These are phyloP conservation scores for Coprinopsis cinerea DNA, from an alignment of 768 basidiomycete genomes.

Conservation along the genomic window DNA sequence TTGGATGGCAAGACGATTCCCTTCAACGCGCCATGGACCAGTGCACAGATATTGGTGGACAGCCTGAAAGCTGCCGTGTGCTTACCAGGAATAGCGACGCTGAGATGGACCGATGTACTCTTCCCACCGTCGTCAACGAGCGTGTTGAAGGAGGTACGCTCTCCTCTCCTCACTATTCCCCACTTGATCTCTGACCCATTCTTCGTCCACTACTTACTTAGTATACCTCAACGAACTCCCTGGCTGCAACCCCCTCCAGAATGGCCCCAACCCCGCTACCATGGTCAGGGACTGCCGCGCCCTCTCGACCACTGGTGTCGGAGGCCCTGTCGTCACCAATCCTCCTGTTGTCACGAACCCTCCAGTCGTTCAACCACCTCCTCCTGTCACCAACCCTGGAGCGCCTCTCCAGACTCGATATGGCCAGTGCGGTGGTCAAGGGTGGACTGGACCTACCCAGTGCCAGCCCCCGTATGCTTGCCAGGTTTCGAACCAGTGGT, in stretches of 20 bases:
- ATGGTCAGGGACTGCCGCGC: slow-evolving; percentile 6
- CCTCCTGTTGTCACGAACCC: neutral
- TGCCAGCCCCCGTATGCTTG: slow-evolving; percentile 41
- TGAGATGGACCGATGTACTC: slow-evolving; percentile 7
- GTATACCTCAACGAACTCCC: slow-evolving; percentile 4
- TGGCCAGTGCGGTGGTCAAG: slow-evolving; percentile 48
- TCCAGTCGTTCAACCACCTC: slow-evolving; percentile 10
- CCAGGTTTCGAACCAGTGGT: slow-evolving; percentile 11
- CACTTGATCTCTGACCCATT: too few relatives aligned
- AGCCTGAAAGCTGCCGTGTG: slow-evolving; percentile 4
- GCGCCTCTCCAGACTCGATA: slow-evolving; percentile 38
- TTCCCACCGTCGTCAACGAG: slow-evolving; percentile 5
- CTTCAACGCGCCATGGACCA: slow-evolving; percentile 8
- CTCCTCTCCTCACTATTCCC: neutral
- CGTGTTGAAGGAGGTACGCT: slow-evolving; percentile 3
- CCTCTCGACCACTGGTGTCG: neutral
- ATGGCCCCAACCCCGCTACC: neutral
- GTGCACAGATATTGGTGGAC: slow-evolving; percentile 6
- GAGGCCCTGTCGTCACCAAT: neutral
- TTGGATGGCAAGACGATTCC: slow-evolving; percentile 5
- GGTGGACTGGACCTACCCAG: slow-evolving; percentile 39
- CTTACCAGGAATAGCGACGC: slow-evolving; percentile 1
- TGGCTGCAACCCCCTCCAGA: slow-evolving; percentile 5
- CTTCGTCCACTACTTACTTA: too few relatives aligned
- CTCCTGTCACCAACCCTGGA: slow-evolving; percentile 27